Evolutionary conservation across 805 yeast genomes (phyloP).

Genomic region (Spathaspora arborariae): DNA sequence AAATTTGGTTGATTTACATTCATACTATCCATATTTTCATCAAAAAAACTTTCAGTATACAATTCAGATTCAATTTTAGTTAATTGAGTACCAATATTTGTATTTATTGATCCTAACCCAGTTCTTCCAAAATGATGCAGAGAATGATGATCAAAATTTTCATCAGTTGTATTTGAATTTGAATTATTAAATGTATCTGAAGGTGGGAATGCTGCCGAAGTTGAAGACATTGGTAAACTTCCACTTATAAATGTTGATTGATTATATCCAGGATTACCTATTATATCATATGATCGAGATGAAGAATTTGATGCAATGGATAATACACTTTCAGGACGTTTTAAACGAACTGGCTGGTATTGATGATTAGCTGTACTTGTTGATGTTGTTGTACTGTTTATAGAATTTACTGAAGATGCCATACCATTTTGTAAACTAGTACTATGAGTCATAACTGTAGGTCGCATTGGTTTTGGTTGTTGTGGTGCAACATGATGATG

Average conservation of each 20-base stretch:
- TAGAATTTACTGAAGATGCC: constrained; percentile 1
- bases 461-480: constrained; percentile 20
- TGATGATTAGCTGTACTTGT: constrained; percentile 10
- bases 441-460: constrained; percentile 8
- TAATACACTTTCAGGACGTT: constrained; percentile 38
- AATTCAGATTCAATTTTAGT: constrained; percentile 10
- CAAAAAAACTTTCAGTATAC: constrained; percentile 8
- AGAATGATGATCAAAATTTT: constrained; percentile 1
- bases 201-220: constrained; percentile 14
- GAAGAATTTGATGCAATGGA: constrained; percentile 38
- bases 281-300: constrained; percentile 11
- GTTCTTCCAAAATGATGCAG: constrained; percentile 10
- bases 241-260: constrained; percentile 9
- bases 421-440: constrained; percentile 1
- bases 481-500: no score
- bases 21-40: constrained; percentile 1
- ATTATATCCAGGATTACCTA: constrained; percentile 3
- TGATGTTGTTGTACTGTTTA: constrained; percentile 4
- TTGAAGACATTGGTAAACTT: constrained; percentile 8
- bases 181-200: constrained; percentile 7
- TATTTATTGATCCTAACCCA: constrained; percentile 9
- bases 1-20: constrained; percentile 1
- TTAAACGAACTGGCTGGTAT: constrained; percentile 25
- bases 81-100: constrained; percentile 9
- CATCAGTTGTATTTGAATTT: constrained; percentile 1